Percentiles rank a stretch among this genome's conserved stretches.
phyloP scores from a whole-genome alignment of 306 rosid species.

The Inga laurina region DNA sequence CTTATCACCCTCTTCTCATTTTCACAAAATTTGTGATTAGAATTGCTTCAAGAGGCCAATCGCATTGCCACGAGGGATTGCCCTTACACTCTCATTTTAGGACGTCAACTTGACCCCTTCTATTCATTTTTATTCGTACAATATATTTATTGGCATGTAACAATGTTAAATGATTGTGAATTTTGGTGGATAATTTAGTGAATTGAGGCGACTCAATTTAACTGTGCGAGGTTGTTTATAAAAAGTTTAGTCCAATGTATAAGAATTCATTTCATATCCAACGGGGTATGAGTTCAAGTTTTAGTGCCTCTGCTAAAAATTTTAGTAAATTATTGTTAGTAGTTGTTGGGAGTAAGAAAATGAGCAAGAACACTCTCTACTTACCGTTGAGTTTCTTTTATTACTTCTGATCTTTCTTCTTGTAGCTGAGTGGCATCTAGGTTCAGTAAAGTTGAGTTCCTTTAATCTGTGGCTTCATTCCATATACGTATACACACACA shows the following conservation, averaged over 20 bases:
- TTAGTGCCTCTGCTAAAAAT: not conserved
- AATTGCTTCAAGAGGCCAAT: constrained; percentile 19
- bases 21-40: constrained; percentile 36
- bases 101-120: not conserved
- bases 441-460: not conserved
- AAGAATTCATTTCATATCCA: not conserved
- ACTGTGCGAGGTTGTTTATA: not conserved
- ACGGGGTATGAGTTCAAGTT: not conserved
- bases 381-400: not conserved
- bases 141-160: not conserved
- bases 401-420: not conserved
- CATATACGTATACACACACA: no score
- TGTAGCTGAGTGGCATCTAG: not conserved
- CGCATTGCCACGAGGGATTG: not conserved
- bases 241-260: not conserved
- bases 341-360: not conserved
- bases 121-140: not conserved
- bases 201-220: not conserved
- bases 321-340: not conserved
- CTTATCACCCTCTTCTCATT: constrained; percentile 42
- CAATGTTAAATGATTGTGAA: not conserved
- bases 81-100: not conserved
- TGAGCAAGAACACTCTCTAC: not conserved
- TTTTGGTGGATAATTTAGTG: not conserved
- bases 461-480: not conserved